These are phyloP conservation scores for Fraxinus greggii DNA, from an alignment of 305 asterid species.

Conservation along the genomic window DNA sequence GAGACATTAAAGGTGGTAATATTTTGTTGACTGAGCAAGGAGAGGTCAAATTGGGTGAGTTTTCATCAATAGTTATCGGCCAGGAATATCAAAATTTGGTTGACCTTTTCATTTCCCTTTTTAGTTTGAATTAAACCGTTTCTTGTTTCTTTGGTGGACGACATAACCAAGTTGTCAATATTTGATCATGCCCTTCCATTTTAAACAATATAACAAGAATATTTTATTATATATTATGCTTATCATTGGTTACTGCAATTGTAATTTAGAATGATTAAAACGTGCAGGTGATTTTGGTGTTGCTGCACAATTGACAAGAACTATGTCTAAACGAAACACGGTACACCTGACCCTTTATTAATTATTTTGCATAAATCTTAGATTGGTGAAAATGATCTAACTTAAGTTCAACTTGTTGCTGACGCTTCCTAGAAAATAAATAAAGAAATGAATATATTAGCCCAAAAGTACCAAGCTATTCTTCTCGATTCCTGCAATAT, in stretches of 20 bases:
- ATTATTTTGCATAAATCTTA: slow-evolving; percentile 9
- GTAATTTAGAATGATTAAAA: slow-evolving; percentile 20
- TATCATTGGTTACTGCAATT: slow-evolving; percentile 6
- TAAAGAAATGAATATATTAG: slow-evolving; percentile 3
- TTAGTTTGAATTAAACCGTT: slow-evolving; percentile 2
- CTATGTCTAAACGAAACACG: slow-evolving; percentile 99
- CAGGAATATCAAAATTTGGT: not conserved
- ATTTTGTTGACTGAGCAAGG: slow-evolving; percentile 96
- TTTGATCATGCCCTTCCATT: slow-evolving; percentile 21
- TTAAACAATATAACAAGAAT: not conserved
- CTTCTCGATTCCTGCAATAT: not conserved
- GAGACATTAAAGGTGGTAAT: slow-evolving; percentile 99
- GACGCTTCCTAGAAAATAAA: slow-evolving; percentile 19
- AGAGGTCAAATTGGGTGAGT: slow-evolving; percentile 95
- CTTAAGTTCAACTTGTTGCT: slow-evolving; percentile 12
- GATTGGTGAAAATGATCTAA: slow-evolving; percentile 8
- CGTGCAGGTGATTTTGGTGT: slow-evolving; percentile 97
- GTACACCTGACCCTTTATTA: slow-evolving; percentile 37
- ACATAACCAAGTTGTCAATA: not conserved
- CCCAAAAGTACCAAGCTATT: slow-evolving; percentile 11
- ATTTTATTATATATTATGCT: slow-evolving; percentile 16
- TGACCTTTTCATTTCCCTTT: slow-evolving; percentile 13
- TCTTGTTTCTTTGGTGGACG: slow-evolving; percentile 17
- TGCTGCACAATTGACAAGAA: slow-evolving; percentile 98
- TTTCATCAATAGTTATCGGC: not conserved